Evolutionary conservation across 2,329 filamentous ascomycete species (phyloP), one percentile per base, ranked within the genome.

Genomic region (Clarireedia homoeocarpa): DNA sequence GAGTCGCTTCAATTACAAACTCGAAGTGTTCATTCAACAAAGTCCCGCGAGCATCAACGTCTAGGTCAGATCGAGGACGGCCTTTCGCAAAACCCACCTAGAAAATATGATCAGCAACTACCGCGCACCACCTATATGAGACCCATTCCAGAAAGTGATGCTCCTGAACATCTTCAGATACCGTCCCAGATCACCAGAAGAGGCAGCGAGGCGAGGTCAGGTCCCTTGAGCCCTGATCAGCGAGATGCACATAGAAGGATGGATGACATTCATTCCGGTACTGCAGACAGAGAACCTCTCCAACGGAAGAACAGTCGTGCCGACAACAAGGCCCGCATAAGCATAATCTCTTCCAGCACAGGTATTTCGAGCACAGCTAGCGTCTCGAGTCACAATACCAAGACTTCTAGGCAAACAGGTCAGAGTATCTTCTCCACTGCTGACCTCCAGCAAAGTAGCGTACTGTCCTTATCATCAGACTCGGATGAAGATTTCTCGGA

Each of bases 391-490:
- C 63, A 63, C 2, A 67, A 66, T 26, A 67, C 67, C 2, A 67
- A 62, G 38, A 62, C 65, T 14, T 70, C 67, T 6, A 61, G 61
- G 24, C 62, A 61, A 27, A 68, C 65, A 3, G 62, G 58, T 48
- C 45, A 48, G 26, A 70, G 68, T 56, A 58, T 60, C 4, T 59
- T 67, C 20, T 68, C 66, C 1, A 62, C 59, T 56, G 61, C 64
- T 24, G 62, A 69, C 48, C 56, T 69, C 15, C 62, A 66, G 46
- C 56, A 67, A 23, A 66, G 64, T 24, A 70, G 68, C 44, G 64
- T 70, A 9, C 50, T 70, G 20, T 69, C 67, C 26, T 57, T 69
- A 20, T 69, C 66, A 7, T 69, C 67, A 26, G 67, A 67, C 52
- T 67, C 65, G 14, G 67, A 69, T 48, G 62, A 55, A 7, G 64